Base-by-base conservation (phyloP, 2,329 filamentous ascomycete species). In the Cadophora sp. region DNA sequence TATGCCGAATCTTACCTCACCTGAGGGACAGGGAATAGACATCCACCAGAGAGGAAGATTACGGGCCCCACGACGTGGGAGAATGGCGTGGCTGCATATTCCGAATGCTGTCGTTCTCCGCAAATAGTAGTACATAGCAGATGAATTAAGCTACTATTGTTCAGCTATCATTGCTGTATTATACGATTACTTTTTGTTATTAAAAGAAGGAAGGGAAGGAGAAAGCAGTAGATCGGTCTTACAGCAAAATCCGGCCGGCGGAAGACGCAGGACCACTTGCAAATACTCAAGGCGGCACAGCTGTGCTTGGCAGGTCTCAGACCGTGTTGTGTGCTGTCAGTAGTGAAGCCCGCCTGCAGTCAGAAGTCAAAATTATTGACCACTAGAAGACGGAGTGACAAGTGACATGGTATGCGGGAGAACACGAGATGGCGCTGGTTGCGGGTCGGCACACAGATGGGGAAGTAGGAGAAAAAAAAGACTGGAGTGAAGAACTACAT, bases 371-470 rank as follows among this genome's bases (percentile, higher is more conserved):
- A 61, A 29, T 31, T 29, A 22, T 48, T 48, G 59, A 31, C 43
- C 40, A 50, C 40, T 48, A 14, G 19, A 43, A 6, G 40, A 12
- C 34, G 55, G 29, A 37, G 31, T 43, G 40, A 43, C 40, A 22
- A 22, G 31, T 19, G 34, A 29, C 27, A 24, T 48, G 37, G 12
- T 14, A 31, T 34, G 59, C 40, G n/a, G 26, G 27, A 29, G 19
- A 31, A 26, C n/a, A 37, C 16, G 55, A 37, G 31, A 59, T 59
- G 31, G 26, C 26, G 58, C 58, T 29, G 58, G 48, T 61, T 4
- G 58, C 58, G 59, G 59, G 59, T 62, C 59, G 59, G 59, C 40
- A 48, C 59, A 48, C 43, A 62, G 37, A 46, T 62, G 27, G 40
- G 56, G 56, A 40, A 48, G 22, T 34, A 40, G 31, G 34, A 24